Conservation (phyloP, 176 grass and related monocot species). For the Coix lacrymajobi region DNA sequence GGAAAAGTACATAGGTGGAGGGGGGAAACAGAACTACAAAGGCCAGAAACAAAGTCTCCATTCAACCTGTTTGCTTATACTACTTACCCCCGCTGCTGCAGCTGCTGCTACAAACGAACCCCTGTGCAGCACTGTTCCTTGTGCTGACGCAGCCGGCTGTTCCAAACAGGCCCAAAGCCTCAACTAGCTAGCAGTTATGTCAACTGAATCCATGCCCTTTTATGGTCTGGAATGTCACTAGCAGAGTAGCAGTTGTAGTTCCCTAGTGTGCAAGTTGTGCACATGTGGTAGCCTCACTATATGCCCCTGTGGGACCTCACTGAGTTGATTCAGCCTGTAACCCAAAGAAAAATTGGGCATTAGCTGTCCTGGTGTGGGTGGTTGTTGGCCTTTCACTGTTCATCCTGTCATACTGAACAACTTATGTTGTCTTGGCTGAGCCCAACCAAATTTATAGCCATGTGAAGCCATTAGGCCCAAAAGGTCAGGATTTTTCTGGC, state of each 20-base stretch:
- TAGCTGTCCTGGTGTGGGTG: not conserved
- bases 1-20: not conserved
- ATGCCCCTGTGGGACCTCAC: not conserved
- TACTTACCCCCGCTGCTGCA: not conserved
- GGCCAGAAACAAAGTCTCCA: not conserved
- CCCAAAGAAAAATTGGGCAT: not conserved
- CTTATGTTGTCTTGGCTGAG: not conserved
- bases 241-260: not conserved
- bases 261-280: not conserved
- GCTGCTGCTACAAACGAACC: not conserved
- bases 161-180: not conserved
- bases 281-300: not conserved
- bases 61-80: not conserved
- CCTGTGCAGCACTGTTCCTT: not conserved
- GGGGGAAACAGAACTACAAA: not conserved
- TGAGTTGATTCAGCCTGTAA: constrained; percentile 11
- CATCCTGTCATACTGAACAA: not conserved
- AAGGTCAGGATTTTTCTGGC: not conserved
- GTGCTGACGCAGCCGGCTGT: not conserved
- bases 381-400: constrained; percentile 18
- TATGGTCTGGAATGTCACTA: not conserved
- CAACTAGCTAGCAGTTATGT: not conserved
- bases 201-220: not conserved
- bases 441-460: constrained; percentile 5
- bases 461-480: not conserved